Percentiles rank a stretch among this genome's conserved stretches.
phyloP scores from a whole-genome alignment of 768 basidiomycete genomes.

The Hypholoma sublateritium region DNA sequence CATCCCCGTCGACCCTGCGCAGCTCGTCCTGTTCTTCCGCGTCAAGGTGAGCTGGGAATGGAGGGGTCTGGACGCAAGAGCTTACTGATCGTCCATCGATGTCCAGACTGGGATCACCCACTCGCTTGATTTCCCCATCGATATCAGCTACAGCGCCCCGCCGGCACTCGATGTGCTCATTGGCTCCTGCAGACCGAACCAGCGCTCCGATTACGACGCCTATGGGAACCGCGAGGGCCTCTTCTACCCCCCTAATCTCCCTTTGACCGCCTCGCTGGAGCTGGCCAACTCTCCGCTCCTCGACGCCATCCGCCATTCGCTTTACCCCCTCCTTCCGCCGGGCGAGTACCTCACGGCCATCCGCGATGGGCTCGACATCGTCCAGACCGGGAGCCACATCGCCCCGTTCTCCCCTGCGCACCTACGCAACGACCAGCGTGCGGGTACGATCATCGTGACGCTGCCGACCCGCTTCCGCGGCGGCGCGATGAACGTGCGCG shows the following conservation, averaged over 20 bases:
- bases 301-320: constrained; percentile 65
- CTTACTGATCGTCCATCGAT: constrained; percentile 7
- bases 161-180: constrained; percentile 79
- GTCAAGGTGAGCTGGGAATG: constrained; percentile 53
- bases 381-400: constrained; percentile 60
- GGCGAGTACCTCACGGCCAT: constrained; percentile 71
- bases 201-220: constrained; percentile 47
- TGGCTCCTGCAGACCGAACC: constrained; percentile 68
- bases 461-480: constrained; percentile 76
- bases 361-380: constrained; percentile 70
- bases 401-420: constrained; percentile 48
- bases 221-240: constrained; percentile 65
- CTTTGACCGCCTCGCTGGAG: constrained; percentile 75
- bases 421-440: constrained; percentile 61
- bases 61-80: neutral
- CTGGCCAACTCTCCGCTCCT: constrained; percentile 82
- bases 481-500: constrained; percentile 60
- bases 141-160: constrained; percentile 71
- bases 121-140: constrained; percentile 80
- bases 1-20: constrained; percentile 68
- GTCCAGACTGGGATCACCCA: constrained; percentile 76
- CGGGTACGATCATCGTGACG: constrained; percentile 72
- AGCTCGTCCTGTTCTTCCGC: constrained; percentile 74
- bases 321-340: constrained; percentile 70
- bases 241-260: constrained; percentile 71